phyloP scores from a whole-genome alignment of 768 basidiomycete genomes.

The Russula olivacea region DNA sequence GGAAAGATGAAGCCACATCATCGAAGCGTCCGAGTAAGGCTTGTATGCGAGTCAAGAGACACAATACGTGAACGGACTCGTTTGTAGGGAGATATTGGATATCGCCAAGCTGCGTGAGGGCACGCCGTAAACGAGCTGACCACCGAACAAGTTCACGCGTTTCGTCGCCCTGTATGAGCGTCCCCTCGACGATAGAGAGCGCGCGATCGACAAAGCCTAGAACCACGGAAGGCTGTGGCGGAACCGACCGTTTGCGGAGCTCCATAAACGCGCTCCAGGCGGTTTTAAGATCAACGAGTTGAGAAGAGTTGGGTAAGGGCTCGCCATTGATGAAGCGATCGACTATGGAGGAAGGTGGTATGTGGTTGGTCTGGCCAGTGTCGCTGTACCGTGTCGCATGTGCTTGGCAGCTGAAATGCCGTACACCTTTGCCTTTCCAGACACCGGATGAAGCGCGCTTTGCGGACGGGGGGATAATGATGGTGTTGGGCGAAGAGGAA shows the following conservation, averaged over 20 bases:
- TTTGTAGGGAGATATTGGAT: background rate
- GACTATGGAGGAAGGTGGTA: conserved; percentile 6
- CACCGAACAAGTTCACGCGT: conserved; percentile 18
- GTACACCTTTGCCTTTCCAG: conserved; percentile 11
- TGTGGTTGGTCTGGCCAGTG: background rate
- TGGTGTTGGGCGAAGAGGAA: background rate
- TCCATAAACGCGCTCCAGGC: conserved; percentile 21
- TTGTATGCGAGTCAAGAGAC: conserved; percentile 19
- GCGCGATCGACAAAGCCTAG: conserved; percentile 23
- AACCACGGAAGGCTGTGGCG: conserved; percentile 7
- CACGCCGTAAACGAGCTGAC: conserved; percentile 14
- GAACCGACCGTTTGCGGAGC: conserved; percentile 3
- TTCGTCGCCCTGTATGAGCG: conserved; percentile 8
- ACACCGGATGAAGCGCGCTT: background rate
- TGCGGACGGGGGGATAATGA: background rate
- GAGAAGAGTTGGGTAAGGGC: conserved; percentile 17
- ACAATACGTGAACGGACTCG: conserved; percentile 6
- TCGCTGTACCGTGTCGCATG: conserved; percentile 11
- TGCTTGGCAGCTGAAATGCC: background rate
- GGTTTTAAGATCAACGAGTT: conserved; percentile 13
- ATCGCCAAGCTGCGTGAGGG: conserved; percentile 10
- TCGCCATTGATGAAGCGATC: conserved; percentile 19
- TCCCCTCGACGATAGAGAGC: conserved; percentile 13
- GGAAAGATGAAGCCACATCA: conserved; percentile 4
- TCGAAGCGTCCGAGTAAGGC: conserved; percentile 19